These are phyloP conservation scores for Alternaria sp. DNA, from an alignment of 2,329 filamentous ascomycete species.

Conservation along the genomic window DNA sequence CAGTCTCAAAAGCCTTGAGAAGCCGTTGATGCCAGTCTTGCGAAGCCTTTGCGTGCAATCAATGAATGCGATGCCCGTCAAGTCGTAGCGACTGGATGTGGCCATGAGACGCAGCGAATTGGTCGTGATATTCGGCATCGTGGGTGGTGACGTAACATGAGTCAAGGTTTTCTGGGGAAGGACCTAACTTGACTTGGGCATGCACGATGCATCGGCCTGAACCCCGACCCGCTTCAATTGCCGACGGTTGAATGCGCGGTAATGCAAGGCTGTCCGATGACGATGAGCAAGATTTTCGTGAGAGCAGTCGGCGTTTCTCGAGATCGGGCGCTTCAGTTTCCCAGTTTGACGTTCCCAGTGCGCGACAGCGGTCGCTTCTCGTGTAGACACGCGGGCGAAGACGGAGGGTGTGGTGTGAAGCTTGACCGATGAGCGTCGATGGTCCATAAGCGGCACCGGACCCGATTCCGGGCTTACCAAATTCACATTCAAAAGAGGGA, in stretches of 20 bases:
- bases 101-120: neutral
- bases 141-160: neutral
- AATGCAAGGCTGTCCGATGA: neutral
- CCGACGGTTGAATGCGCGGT: neutral
- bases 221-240: neutral
- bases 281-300: neutral
- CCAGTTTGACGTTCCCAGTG: neutral
- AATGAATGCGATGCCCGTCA: neutral
- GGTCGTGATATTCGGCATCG: no score
- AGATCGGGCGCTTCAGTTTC: neutral
- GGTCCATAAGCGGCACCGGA: neutral
- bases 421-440: neutral
- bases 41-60: neutral
- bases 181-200: neutral
- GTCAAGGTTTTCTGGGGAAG: neutral
- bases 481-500: neutral
- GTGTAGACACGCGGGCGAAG: neutral
- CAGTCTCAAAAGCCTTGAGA: neutral
- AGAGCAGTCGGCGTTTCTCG: neutral
- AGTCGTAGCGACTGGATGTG: neutral
- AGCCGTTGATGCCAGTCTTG: neutral
- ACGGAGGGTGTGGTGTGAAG: neutral
- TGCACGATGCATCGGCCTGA: neutral
- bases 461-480: neutral
- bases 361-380: neutral